Base-by-base conservation (phyloP, 1,284 basidiomycete genomes). In the Papiliotrema terrestris region DNA sequence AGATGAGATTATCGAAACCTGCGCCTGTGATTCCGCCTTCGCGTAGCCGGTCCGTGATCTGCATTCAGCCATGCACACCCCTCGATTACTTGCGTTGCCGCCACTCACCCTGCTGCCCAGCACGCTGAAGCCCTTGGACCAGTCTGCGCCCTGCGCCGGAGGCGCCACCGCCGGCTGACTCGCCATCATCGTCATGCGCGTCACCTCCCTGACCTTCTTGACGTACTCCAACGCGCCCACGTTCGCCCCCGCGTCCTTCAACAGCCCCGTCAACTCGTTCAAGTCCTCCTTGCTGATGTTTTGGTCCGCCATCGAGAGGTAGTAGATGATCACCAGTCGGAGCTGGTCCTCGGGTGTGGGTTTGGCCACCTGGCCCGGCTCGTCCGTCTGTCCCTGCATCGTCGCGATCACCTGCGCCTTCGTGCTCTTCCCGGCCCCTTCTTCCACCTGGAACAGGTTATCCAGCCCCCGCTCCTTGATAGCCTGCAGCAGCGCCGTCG, bases 401-500 rank as follows among this genome's bases (percentile, higher is more conserved):
- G 84, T 86, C 65, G 95, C 90, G 39, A 98, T 82, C 52, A 98
- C 85, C 11, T 84, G 82, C 58, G 86, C 82, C 53, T 89, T 86
- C 5, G 85, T 88, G 83, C 94, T 90, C 72, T 91, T 91, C 29
- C 82, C 81, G 55, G 91, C 91, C 5, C 85, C 84, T 76, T 99
- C 96, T 79, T 99, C 96, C 23, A 88, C 86, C 74, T 95, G 94
- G 80, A 98, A 98, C 17, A 98, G 81, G 65, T 95, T 95, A 74
- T 99, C 96, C 23, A 99, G 81, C 6, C 91, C 92, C 45, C 96
- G 85, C 61, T 87, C 86, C 79, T 98, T 98, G 80, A 99, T 98
- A 20, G 97, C 87, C 73, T 96, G 93, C 29, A 99, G 79, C 15
- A 99, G 79, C 8, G 95, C 88, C 2, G 95, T 98, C 35, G 96